Base-by-base conservation (phyloP, 164 flowering plant species). In the Magnolia officinalis region DNA sequence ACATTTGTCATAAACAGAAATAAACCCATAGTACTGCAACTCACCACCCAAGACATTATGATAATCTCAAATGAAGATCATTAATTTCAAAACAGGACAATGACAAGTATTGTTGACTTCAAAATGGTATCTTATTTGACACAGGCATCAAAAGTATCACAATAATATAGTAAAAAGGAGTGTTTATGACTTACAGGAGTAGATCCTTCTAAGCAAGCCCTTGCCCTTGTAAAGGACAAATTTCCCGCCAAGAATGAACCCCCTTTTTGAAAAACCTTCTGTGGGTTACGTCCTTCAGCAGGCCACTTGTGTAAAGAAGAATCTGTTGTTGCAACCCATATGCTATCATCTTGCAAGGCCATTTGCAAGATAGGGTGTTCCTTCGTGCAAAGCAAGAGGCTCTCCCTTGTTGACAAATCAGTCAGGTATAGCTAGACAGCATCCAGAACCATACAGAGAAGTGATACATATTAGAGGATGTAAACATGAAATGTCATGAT, bases 271-370 rank as follows among this genome's bases (percentile, higher is more conserved):
- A 93, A 91, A 77, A 84, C 87, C 84, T 93, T 91, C 68, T 85
- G 90, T 78, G 96, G 98, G 73, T 84, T 89, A 6, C 79, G 84
- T 23, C 83, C 97, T 82, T 93, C 98, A 66, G 92, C 92, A 67
- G 94, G 96, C 98, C 97, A 91, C 83, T 82, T 91, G 75, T 89
- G 82, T 72, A 94, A 88, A 59, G 93, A 89, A 73, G 99, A 92
- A 85, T 94, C 98, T 64, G 99, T 91, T 68, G 96, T 89, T 31
- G 98, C 96, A 82, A 86, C 91, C 99, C 99, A 96, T 76, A 96
- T 84, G 78, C 87, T 83, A 78, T 96, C 95, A 84, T 90, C 97
- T 80, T 96, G 93, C 82, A 92, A 75, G 20, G 93, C 95, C 84
- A 94, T 82, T 77, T 90, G 90, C 77, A 80, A 80, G 82, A 96